Evolutionary conservation across 208 protist species (phyloP).

Genomic region (Leishmania braziliensis): DNA sequence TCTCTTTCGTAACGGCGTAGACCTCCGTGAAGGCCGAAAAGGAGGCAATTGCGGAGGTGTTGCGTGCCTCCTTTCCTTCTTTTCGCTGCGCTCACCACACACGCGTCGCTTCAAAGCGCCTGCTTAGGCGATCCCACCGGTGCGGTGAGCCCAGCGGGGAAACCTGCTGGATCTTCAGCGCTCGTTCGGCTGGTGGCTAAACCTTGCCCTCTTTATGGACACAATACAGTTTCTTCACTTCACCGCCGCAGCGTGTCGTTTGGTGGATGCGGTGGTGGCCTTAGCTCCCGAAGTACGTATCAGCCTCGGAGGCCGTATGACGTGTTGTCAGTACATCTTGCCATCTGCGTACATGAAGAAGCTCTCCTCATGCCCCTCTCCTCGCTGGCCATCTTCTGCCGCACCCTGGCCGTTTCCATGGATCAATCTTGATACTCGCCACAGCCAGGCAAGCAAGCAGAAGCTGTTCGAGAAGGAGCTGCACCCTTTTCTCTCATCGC

Average conservation of each 20-base stretch:
- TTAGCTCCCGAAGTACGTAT: not conserved
- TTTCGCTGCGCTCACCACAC: conserved; percentile 19
- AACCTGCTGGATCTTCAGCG: conserved; percentile 5
- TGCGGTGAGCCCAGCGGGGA: not conserved
- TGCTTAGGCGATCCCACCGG: not conserved
- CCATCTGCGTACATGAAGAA: conserved; percentile 45
- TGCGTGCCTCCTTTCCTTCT: conserved; percentile 19
- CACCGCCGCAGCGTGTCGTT: conserved; percentile 14
- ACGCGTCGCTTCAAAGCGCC: conserved; percentile 7
- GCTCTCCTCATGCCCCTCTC: conserved; percentile 17
- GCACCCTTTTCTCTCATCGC: not conserved
- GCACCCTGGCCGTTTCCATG: conserved; percentile 30
- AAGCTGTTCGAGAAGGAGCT: conserved; percentile 23
- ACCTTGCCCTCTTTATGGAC: conserved; percentile 36
- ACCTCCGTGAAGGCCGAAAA: conserved; percentile 16
- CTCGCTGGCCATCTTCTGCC: conserved; percentile 12
- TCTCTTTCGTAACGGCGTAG: conserved; percentile 6
- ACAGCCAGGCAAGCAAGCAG: conserved; percentile 26
- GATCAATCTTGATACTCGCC: conserved; percentile 21
- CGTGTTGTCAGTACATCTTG: conserved; percentile 31
- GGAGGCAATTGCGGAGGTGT: conserved; percentile 23
- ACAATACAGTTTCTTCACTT: conserved; percentile 26
- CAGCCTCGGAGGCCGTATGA: not conserved
- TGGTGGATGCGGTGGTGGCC: conserved; percentile 5
- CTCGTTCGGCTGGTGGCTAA: conserved; percentile 41